These are phyloP conservation scores for Acmispon strigosus DNA, from an alignment of 306 rosid species.

Conservation along the genomic window DNA sequence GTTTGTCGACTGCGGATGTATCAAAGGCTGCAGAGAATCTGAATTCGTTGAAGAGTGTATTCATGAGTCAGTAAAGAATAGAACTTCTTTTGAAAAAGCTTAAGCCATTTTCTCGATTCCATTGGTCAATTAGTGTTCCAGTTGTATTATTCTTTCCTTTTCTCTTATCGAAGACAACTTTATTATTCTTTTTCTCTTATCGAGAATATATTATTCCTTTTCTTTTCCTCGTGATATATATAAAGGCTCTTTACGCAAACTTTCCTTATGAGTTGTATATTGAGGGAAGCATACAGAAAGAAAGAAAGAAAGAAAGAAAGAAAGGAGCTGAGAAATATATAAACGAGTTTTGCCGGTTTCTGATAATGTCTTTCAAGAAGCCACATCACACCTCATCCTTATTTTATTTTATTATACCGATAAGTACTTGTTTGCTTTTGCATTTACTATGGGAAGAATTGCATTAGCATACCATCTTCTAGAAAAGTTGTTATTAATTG, in stretches of 20 bases:
- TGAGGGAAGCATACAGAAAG: no score
- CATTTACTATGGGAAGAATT: no score
- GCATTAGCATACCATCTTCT: no score
- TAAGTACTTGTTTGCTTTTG: neutral
- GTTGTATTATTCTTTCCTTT: constrained; percentile 7
- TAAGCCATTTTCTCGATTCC: neutral
- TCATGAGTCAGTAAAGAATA: neutral
- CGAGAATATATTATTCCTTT: neutral
- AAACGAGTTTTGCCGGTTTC: no score
- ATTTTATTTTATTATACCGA: accelerated
- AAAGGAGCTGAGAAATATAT: neutral
- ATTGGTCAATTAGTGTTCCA: no score
- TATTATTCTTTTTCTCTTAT: neutral
- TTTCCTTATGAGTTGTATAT: neutral
- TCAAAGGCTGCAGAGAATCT: no score
- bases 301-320: neutral
- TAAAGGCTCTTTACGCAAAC: neutral
- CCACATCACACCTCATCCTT: constrained; percentile 4
- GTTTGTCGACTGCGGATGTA: no score
- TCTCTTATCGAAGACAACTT: neutral
- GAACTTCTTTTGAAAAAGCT: constrained; percentile 7
- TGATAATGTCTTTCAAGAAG: constrained; percentile 26
- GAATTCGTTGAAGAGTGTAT: no score
- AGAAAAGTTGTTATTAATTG: no score
- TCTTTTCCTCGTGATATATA: neutral